These are phyloP conservation scores for Anthostomella pinea DNA, from an alignment of 2,329 filamentous ascomycete species.

Conservation along the genomic window DNA sequence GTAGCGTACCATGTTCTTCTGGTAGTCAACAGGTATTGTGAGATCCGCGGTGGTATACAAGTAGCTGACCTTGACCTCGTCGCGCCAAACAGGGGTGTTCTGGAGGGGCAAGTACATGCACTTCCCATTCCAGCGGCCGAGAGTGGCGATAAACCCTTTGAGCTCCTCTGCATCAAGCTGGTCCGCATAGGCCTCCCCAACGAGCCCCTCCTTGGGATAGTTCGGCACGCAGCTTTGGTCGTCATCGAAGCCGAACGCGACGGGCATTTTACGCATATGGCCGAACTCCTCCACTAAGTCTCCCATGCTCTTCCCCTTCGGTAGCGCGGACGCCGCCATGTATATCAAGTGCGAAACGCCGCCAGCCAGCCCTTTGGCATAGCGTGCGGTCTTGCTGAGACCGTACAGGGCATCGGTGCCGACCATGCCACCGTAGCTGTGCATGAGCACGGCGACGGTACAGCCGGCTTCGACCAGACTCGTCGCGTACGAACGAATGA, in stretches of 20 bases:
- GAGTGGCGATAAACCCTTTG: not conserved
- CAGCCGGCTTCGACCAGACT: slow-evolving; percentile 17
- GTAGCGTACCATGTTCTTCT: slow-evolving; percentile 12
- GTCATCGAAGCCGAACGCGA: slow-evolving; percentile 9
- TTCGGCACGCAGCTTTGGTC: slow-evolving; percentile 2
- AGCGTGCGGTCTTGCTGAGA: slow-evolving; percentile 9
- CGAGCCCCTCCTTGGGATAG: slow-evolving; percentile 1
- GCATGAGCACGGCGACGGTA: slow-evolving; percentile 17
- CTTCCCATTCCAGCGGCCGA: slow-evolving; percentile 9
- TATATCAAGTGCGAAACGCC: slow-evolving; percentile 25
- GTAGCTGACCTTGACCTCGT: slow-evolving; percentile 10
- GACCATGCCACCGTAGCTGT: slow-evolving; percentile 28
- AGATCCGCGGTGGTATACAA: slow-evolving; percentile 9
- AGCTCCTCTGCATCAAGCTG: slow-evolving; percentile 4
- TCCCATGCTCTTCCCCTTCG: slow-evolving; percentile 2
- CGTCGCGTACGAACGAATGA: slow-evolving; percentile 16
- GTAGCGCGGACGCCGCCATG: slow-evolving; percentile 12
- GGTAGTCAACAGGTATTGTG: slow-evolving; percentile 7
- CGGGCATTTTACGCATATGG: slow-evolving; percentile 4
- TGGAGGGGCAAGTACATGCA: slow-evolving; percentile 8
- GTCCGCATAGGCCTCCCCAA: slow-evolving; percentile 3
- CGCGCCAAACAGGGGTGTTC: slow-evolving; percentile 7
- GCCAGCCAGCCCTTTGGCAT: slow-evolving; percentile 12
- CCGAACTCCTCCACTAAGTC: slow-evolving; percentile 7
- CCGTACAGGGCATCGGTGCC: slow-evolving; percentile 21